Evolutionary conservation across 805 yeast species (phyloP).

Genomic region (Teunomyces cretensis): DNA sequence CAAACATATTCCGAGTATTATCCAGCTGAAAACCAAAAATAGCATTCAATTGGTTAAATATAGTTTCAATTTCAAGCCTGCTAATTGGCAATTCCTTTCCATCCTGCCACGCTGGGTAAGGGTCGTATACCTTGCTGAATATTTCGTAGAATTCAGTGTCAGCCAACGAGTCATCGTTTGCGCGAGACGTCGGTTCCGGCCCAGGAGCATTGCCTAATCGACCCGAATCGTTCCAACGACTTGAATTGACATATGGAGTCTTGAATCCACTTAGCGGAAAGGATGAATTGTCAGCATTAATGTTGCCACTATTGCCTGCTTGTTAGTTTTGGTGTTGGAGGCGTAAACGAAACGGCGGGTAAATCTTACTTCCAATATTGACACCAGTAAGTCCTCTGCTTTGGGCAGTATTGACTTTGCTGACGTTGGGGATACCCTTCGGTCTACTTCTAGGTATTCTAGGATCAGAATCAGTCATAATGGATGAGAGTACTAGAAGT

Average conservation of each 20-base stretch:
- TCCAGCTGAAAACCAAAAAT: conserved; percentile 71
- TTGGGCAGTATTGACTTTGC: neutral
- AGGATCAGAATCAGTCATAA: neutral
- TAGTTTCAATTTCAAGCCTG: conserved; percentile 53
- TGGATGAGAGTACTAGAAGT: neutral
- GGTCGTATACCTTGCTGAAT: conserved; percentile 46
- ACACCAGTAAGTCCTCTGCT: neutral
- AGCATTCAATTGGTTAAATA: conserved; percentile 51
- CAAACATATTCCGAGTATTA: conserved; percentile 65
- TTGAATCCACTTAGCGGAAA: conserved; percentile 41
- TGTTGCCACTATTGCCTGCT: neutral
- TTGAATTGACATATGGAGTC: conserved; percentile 42
- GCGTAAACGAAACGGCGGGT: neutral
- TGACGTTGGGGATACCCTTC: conserved; percentile 11
- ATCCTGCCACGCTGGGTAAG: conserved; percentile 56
- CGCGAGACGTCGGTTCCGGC: conserved; percentile 19
- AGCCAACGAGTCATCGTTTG: conserved; percentile 33
- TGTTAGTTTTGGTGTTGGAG: neutral
- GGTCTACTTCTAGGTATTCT: neutral
- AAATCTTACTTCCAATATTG: conserved; percentile 26
- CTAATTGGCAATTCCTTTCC: conserved; percentile 46
- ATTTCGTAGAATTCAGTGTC: conserved; percentile 43
- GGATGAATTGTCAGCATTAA: neutral
- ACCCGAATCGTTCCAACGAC: conserved; percentile 13
- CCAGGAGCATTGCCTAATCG: conserved; percentile 29